phyloP scores from a whole-genome alignment of 305 asterid species.

The Nicotiana rustica region DNA sequence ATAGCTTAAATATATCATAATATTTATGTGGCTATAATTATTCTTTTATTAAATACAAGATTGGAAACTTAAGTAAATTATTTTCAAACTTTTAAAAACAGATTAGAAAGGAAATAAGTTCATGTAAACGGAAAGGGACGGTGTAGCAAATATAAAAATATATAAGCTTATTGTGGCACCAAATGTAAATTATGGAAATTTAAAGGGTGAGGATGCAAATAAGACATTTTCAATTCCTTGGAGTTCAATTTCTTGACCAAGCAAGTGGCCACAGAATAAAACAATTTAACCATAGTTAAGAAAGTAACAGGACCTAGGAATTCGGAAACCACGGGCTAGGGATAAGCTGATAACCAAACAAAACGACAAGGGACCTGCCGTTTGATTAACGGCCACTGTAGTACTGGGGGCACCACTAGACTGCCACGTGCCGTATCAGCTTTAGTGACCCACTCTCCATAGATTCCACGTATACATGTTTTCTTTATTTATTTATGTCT shows the following conservation, averaged over 20 bases:
- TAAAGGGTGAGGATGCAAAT: background rate
- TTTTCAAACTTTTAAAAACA: too few relatives aligned
- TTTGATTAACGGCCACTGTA: conserved; percentile 40
- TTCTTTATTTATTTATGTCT: conserved; percentile 32
- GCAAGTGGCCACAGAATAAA: background rate
- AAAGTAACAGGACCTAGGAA: conserved; percentile 26
- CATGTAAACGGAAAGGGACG: too few relatives aligned
- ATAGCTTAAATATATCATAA: too few relatives aligned
- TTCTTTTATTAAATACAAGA: too few relatives aligned
- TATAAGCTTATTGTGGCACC: background rate
- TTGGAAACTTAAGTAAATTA: too few relatives aligned
- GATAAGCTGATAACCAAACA: background rate
- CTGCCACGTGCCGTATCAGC: conserved; percentile 47
- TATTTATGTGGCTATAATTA: too few relatives aligned
- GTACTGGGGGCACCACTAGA: conserved; percentile 39
- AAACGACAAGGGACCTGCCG: conserved; percentile 49
- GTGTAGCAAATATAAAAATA: background rate
- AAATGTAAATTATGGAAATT: background rate
- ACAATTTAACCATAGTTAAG: conserved; percentile 37
- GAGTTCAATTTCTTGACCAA: background rate
- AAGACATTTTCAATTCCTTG: conserved; percentile 17
- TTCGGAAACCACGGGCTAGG: conserved; percentile 43
- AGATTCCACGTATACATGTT: conserved; percentile 54
- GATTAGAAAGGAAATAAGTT: too few relatives aligned
- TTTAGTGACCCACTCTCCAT: conserved; percentile 45